phyloP scores from a whole-genome alignment of 2,329 filamentous ascomycete species.

The Akanthomyces uredinophilus region DNA sequence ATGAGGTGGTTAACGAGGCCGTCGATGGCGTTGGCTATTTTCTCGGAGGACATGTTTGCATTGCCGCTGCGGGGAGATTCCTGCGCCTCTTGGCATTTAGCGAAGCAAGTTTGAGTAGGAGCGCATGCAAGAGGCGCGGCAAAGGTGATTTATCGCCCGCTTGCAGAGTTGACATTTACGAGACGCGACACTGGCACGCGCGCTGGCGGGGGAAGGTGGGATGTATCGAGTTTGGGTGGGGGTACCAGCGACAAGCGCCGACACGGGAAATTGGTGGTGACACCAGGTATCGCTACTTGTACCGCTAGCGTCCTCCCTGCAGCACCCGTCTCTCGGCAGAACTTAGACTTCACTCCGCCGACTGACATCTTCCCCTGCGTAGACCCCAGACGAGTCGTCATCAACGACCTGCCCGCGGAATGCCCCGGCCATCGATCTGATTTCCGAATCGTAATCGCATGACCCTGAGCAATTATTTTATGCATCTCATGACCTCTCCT shows the following conservation, averaged over 20 bases:
- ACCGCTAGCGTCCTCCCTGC: conserved; percentile 18
- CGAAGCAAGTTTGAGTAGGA: neutral
- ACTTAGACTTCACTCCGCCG: conserved; percentile 31
- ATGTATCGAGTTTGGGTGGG: conserved; percentile 13
- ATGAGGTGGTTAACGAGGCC: conserved; percentile 72
- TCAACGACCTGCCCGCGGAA: conserved; percentile 36
- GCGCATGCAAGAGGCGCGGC: neutral
- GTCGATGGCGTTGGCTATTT: conserved; percentile 74
- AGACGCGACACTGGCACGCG: conserved; percentile 25
- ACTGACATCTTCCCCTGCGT: conserved; percentile 23
- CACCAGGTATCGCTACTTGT: conserved; percentile 24
- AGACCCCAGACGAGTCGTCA: conserved; percentile 28
- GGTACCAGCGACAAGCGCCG: neutral
- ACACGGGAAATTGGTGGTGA: neutral
- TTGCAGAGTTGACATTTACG: conserved; percentile 18
- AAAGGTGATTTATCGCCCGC: neutral
- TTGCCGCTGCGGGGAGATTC: conserved; percentile 26
- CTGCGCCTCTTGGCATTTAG: neutral
- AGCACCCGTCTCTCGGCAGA: conserved; percentile 28
- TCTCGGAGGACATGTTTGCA: conserved; percentile 56
- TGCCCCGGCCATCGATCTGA: conserved; percentile 42
- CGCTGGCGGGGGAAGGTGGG: conserved; percentile 15
- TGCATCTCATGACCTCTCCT: conserved; percentile 40
- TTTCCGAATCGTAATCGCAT: conserved; percentile 38
- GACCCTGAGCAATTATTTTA: conserved; percentile 29